These are phyloP conservation scores for Fusarium pseudograminearum DNA, from an alignment of 2,329 filamentous ascomycete genomes.

Conservation along the genomic window DNA sequence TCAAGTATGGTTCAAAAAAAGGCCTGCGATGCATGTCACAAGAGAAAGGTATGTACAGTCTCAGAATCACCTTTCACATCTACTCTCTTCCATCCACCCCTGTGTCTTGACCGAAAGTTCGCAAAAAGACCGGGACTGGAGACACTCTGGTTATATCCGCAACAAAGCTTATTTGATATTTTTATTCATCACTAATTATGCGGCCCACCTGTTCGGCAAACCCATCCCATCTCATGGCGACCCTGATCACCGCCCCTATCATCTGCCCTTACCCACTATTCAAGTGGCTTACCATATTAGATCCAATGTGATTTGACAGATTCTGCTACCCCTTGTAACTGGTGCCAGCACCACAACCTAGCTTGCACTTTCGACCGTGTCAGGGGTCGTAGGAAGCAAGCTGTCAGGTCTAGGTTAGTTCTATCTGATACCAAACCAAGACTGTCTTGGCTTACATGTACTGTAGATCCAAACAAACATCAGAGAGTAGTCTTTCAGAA, in stretches of 20 bases:
- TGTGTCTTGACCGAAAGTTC: neutral
- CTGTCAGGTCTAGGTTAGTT: conserved; percentile 32
- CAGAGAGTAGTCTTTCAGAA: conserved; percentile 39
- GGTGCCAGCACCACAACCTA: conserved; percentile 43
- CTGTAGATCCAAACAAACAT: conserved; percentile 24
- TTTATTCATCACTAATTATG: too few relatives aligned
- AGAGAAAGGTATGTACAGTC: conserved; percentile 40
- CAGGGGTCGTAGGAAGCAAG: conserved; percentile 40
- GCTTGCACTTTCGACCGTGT: conserved; percentile 44
- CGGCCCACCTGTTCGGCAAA: neutral
- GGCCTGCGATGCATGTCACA: conserved; percentile 44
- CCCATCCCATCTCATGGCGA: conserved; percentile 13
- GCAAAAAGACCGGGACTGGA: too few relatives aligned
- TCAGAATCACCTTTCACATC: neutral
- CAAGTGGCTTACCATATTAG: conserved; percentile 22
- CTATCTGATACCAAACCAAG: too few relatives aligned
- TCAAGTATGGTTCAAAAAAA: conserved; percentile 29
- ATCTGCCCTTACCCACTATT: neutral
- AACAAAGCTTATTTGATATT: too few relatives aligned
- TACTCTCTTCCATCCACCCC: neutral
- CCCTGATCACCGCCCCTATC: neutral
- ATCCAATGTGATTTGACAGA: conserved; percentile 41
- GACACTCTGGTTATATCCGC: too few relatives aligned
- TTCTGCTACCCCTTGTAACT: conserved; percentile 33
- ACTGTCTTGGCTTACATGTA: neutral